Conservation (phyloP, 2,329 filamentous ascomycete species). For the Sporothrix pallida region DNA sequence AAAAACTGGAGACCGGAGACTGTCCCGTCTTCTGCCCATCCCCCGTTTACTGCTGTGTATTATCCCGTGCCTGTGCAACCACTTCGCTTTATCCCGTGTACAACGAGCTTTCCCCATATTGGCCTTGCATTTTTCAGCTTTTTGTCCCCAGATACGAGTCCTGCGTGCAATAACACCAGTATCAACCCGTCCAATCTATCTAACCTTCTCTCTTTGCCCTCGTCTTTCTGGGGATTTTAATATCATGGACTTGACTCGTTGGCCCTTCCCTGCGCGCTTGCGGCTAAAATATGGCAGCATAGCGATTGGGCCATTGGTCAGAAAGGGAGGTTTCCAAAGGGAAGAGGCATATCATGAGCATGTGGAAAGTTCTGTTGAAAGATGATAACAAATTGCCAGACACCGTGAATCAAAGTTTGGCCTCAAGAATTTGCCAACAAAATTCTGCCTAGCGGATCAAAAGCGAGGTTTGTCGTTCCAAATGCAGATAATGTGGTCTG, state of each 20-base stretch:
- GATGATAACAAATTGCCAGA: no score
- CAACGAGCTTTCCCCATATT: neutral
- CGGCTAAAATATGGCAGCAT: conserved; percentile 1
- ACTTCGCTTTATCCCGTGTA: neutral
- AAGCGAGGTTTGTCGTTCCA: neutral
- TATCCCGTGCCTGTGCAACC: conserved; percentile 17
- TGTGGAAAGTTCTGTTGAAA: neutral
- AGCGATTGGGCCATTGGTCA: neutral
- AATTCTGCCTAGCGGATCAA: neutral
- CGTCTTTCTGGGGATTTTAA: conserved; percentile 1
- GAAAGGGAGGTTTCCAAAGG: neutral
- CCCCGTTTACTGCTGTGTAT: neutral
- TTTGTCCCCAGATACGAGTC: neutral
- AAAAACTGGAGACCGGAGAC: neutral
- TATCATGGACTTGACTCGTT: neutral
- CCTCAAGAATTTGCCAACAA: neutral
- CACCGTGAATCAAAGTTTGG: no score
- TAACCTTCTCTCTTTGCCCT: neutral
- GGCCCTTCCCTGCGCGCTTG: neutral
- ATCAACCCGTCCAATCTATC: neutral
- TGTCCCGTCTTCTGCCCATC: neutral
- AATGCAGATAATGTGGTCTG: neutral
- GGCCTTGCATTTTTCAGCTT: no score
- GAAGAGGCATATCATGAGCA: neutral
- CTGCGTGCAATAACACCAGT: neutral